Evolutionary conservation across 192 early-diverging fungal genomes (phyloP).

Genomic region (Piromyces finnis): DNA sequence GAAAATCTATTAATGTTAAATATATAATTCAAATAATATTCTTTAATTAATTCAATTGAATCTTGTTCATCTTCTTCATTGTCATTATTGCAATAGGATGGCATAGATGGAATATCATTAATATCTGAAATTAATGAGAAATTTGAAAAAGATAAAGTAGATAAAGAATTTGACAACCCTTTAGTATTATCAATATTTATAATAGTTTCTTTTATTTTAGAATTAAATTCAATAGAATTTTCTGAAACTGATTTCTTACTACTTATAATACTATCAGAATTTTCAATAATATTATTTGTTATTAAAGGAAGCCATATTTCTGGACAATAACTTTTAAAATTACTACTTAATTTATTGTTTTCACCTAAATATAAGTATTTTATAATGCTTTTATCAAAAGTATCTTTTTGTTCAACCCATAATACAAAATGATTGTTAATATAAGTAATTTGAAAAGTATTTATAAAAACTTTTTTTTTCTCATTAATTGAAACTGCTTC

Average conservation of each 20-base stretch:
- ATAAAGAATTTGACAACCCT: background rate
- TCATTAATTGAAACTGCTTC: background rate
- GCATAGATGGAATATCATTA: background rate
- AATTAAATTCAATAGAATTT: background rate
- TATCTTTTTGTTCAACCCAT: background rate
- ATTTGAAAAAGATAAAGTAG: background rate
- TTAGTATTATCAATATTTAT: background rate
- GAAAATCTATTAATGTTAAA: background rate
- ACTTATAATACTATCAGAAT: background rate
- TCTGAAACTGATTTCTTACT: background rate
- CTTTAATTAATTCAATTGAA: background rate
- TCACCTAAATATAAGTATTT: background rate
- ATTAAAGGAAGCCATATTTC: background rate
- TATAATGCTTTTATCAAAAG: background rate
- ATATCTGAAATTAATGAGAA: background rate
- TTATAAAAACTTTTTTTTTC: background rate
- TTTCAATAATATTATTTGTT: background rate
- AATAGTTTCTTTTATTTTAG: background rate
- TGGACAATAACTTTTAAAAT: background rate
- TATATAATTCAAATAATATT: background rate
- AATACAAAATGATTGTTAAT: background rate
- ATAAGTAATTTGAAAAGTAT: background rate
- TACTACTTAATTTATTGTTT: background rate
- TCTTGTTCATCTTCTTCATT: background rate
- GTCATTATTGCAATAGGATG: background rate